These are phyloP conservation scores for Lentinula detonsa DNA, from an alignment of 768 basidiomycete species.

Conservation along the genomic window DNA sequence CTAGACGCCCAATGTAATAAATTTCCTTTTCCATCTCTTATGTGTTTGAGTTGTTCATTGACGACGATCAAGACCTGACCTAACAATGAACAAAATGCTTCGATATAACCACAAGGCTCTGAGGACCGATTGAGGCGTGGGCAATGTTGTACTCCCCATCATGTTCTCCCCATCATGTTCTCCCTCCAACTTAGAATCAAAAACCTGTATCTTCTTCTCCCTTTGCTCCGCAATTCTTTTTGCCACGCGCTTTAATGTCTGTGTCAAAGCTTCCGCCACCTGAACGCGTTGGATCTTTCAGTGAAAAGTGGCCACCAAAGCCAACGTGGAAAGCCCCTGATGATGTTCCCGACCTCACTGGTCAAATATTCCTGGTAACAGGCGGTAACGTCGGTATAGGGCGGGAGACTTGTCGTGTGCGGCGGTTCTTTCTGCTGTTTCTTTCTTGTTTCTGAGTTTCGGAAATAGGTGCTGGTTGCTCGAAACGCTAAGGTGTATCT, in stretches of 20 bases:
- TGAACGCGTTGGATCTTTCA: slow-evolving; percentile 10
- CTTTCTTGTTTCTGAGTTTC: not conserved
- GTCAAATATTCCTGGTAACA: slow-evolving; percentile 27
- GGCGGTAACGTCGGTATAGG: slow-evolving; percentile 14
- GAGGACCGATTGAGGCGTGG: too few relatives aligned
- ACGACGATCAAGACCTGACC: too few relatives aligned
- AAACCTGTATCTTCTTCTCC: not conserved
- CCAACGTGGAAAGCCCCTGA: slow-evolving; percentile 18
- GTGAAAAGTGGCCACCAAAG: slow-evolving; percentile 18
- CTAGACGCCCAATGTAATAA: not conserved
- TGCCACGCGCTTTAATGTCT: not conserved
- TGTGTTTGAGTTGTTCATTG: not conserved
- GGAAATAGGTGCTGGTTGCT: slow-evolving; percentile 25
- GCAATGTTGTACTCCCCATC: not conserved
- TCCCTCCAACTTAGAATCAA: not conserved
- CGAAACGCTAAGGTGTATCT: slow-evolving; percentile 47
- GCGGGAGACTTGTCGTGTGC: slow-evolving; percentile 17
- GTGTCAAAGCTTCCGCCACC: slow-evolving; percentile 11
- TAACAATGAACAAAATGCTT: too few relatives aligned
- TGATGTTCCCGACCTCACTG: slow-evolving; percentile 27
- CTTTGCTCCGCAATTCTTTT: not conserved
- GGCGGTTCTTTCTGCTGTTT: not conserved
- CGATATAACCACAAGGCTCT: too few relatives aligned
- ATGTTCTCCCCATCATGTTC: slow-evolving; percentile 1
- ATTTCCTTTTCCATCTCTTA: not conserved